A percentile compares a stretch with the other conserved stretches of the same genome.
phyloP scores from a whole-genome alignment of 805 yeast genomes.

The Debaryomyces prosopidis region DNA sequence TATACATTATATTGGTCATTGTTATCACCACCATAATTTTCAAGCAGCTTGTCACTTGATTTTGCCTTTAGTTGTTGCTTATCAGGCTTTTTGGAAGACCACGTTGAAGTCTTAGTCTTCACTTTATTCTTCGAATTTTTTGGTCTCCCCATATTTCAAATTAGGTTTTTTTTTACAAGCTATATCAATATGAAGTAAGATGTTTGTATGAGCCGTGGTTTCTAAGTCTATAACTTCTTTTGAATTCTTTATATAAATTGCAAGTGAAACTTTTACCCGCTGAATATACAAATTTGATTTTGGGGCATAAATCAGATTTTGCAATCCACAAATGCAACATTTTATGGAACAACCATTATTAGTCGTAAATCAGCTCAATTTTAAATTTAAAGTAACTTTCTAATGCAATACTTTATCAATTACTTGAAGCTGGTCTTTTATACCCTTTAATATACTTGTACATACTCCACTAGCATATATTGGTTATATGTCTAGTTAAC shows the following conservation, averaged over 20 bases:
- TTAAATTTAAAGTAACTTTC: too few species aligned
- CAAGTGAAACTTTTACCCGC: background rate
- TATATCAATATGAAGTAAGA: too few species aligned
- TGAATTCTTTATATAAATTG: too few species aligned
- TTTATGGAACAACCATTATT: background rate
- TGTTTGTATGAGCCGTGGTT: too few species aligned
- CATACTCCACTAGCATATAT: too few species aligned
- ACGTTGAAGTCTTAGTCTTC: background rate
- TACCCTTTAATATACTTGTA: too few species aligned
- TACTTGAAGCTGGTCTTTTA: too few species aligned
- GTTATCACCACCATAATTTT: background rate
- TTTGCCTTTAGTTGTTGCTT: background rate
- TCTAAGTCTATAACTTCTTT: too few species aligned
- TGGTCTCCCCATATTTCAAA: slow-evolving; percentile 2
- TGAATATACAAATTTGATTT: background rate
- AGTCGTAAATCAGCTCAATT: too few species aligned
- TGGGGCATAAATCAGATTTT: background rate
- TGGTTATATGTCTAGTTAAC: too few species aligned
- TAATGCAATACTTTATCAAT: too few species aligned
- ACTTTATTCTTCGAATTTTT: slow-evolving; percentile 3
- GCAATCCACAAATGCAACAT: background rate
- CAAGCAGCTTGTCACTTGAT: background rate
- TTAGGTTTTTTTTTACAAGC: background rate
- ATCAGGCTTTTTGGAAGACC: background rate
- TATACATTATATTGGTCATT: background rate